phyloP scores from a whole-genome alignment of 768 basidiomycete species.

The Cubamyces lactineus region DNA sequence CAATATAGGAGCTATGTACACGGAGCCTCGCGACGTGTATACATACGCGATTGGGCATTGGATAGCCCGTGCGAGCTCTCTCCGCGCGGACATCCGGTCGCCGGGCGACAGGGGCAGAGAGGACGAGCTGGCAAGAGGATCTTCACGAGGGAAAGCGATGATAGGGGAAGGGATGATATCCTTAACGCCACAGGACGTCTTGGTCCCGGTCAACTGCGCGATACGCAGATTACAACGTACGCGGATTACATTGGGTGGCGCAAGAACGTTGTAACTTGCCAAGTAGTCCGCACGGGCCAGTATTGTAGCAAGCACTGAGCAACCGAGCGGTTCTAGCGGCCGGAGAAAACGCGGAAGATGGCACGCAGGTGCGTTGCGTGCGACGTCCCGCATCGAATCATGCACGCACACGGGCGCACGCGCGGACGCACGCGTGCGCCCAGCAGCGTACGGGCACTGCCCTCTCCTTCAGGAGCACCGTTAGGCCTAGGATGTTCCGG shows the following conservation, averaged over 20 bases:
- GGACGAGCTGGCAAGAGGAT: too few species aligned
- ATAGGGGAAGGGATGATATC: too few species aligned
- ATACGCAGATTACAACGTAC: too few species aligned
- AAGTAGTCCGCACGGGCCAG: too few species aligned
- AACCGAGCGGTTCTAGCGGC: not conserved
- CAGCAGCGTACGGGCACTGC: not conserved
- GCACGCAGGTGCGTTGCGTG: not conserved
- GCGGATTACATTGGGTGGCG: too few species aligned
- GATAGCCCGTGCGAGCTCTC: not conserved
- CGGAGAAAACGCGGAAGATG: slow-evolving; percentile 17
- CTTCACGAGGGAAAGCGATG: too few species aligned
- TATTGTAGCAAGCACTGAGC: too few species aligned
- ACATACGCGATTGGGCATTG: not conserved
- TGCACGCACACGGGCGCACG: not conserved
- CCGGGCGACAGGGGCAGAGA: not conserved
- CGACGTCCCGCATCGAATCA: not conserved
- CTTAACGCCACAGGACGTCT: too few species aligned
- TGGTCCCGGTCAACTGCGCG: too few species aligned
- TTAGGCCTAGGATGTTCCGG: too few species aligned
- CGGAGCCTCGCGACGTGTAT: not conserved
- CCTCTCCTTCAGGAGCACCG: not conserved
- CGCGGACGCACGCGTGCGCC: not conserved
- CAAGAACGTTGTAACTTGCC: too few species aligned
- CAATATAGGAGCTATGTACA: not conserved
- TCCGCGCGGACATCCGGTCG: not conserved